phyloP scores from a whole-genome alignment of 768 basidiomycete species.

The Russula olivacea region DNA sequence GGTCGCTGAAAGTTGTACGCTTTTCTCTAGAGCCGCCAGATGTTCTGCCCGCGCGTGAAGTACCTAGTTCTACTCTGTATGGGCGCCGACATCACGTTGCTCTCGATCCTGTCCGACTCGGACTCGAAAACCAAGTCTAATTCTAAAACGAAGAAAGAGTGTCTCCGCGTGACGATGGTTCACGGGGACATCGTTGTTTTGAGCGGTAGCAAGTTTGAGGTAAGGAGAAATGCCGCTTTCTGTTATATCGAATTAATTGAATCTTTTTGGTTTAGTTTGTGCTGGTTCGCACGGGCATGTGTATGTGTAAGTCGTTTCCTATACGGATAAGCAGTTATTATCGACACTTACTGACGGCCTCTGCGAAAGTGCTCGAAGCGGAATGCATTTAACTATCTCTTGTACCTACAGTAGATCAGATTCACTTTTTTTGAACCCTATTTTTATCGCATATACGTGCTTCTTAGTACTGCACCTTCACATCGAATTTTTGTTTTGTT shows the following conservation, averaged over 20 bases:
- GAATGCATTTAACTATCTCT: slow-evolving; percentile 7
- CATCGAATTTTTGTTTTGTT: background rate
- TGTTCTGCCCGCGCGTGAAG: slow-evolving; percentile 7
- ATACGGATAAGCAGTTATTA: no score
- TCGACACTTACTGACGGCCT: slow-evolving; percentile 1
- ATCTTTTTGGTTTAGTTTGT: background rate
- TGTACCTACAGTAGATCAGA: background rate
- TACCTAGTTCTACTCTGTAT: slow-evolving; percentile 17
- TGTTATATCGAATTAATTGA: background rate
- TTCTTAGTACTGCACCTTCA: background rate
- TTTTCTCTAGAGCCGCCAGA: slow-evolving; percentile 8
- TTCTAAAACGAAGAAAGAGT: slow-evolving; percentile 9
- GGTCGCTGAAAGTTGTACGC: background rate
- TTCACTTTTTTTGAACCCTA: background rate
- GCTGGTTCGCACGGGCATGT: slow-evolving; percentile 20
- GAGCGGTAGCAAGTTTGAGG: slow-evolving; percentile 12
- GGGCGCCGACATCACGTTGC: slow-evolving; percentile 19
- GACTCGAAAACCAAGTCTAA: background rate
- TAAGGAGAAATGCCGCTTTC: background rate
- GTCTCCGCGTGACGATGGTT: slow-evolving; percentile 23
- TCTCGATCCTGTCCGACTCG: background rate
- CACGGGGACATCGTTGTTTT: slow-evolving; percentile 22
- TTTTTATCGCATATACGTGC: slow-evolving; percentile 9
- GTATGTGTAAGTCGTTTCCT: slow-evolving; percentile 17
- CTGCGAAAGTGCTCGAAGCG: slow-evolving; percentile 17